phyloP scores from a whole-genome alignment of 2,329 filamentous ascomycete genomes.

The Aspergillus fumigatus region DNA sequence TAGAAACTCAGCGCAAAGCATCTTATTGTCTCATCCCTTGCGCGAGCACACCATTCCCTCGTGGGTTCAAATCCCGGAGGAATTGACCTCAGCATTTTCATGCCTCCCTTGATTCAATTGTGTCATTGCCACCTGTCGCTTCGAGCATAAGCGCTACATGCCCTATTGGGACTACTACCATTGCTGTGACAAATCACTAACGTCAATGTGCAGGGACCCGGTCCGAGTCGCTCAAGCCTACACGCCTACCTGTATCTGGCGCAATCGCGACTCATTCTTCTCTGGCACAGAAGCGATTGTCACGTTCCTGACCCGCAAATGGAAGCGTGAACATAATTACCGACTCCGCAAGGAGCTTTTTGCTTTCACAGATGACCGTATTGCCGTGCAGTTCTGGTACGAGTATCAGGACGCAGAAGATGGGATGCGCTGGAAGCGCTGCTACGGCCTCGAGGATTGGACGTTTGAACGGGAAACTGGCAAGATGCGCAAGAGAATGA shows the following conservation, averaged over 20 bases:
- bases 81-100: not conserved
- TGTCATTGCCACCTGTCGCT: not conserved
- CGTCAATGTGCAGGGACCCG: slow-evolving; percentile 53
- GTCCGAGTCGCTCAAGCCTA: slow-evolving; percentile 65
- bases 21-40: slow-evolving; percentile 2
- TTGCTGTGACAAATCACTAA: not conserved
- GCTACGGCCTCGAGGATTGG: slow-evolving; percentile 65
- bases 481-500: slow-evolving; percentile 46
- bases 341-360: slow-evolving; percentile 79
- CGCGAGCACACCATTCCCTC: not conserved
- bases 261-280: slow-evolving; percentile 69
- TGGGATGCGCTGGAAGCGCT: slow-evolving; percentile 71
- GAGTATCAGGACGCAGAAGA: slow-evolving; percentile 67
- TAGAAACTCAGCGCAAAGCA: not conserved
- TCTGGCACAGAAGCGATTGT: slow-evolving; percentile 64
- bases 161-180: not conserved
- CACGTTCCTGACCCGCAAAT: slow-evolving; percentile 66
- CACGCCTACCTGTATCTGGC: slow-evolving; percentile 72
- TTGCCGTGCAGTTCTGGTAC: slow-evolving; percentile 90
- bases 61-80: not conserved
- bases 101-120: not conserved
- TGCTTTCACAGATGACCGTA: slow-evolving; percentile 68
- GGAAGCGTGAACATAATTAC: slow-evolving; percentile 68
- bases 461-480: slow-evolving; percentile 41
- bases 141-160: not conserved